Conservation (phyloP, 805 yeast species). For the Danielia reshetovae region DNA sequence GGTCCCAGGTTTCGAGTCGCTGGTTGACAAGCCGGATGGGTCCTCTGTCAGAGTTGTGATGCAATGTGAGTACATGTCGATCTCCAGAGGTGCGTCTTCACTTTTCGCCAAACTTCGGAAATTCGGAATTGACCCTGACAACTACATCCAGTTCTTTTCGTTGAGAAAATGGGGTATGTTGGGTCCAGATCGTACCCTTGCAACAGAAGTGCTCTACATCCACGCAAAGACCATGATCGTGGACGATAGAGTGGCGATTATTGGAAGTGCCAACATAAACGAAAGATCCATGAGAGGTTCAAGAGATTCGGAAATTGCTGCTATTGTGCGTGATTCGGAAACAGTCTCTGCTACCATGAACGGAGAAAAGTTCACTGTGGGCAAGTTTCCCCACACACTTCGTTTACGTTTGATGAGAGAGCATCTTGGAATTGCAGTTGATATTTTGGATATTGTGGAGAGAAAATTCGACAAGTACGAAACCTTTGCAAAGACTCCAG, state of each 20-base stretch:
- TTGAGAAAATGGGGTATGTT: conserved; percentile 93
- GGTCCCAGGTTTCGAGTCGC: conserved; percentile 96
- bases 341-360: conserved; percentile 70
- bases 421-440: conserved; percentile 92
- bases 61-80: conserved; percentile 94
- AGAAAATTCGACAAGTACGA: conserved; percentile 56
- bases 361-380: conserved; percentile 77
- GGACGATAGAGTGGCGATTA: conserved; percentile 89
- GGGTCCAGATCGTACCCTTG: conserved; percentile 68
- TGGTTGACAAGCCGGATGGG: conserved; percentile 90
- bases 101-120: conserved; percentile 78
- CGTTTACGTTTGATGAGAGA: conserved; percentile 94
- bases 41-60: conserved; percentile 92
- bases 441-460: conserved; percentile 76
- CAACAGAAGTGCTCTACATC: conserved; percentile 87
- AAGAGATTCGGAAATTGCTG: conserved; percentile 93
- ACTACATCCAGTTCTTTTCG: conserved; percentile 88
- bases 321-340: conserved; percentile 79
- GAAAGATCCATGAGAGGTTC: conserved; percentile 94
- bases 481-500: conserved; percentile 36
- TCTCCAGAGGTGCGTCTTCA: conserved; percentile 83
- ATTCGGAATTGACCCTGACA: conserved; percentile 82
- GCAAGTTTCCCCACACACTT: conserved; percentile 82
- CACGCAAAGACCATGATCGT: conserved; percentile 91
- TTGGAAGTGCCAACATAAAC: conserved; percentile 96